phyloP scores from a whole-genome alignment of 1,139 yeast genomes.

The Komagataea norvegica region DNA sequence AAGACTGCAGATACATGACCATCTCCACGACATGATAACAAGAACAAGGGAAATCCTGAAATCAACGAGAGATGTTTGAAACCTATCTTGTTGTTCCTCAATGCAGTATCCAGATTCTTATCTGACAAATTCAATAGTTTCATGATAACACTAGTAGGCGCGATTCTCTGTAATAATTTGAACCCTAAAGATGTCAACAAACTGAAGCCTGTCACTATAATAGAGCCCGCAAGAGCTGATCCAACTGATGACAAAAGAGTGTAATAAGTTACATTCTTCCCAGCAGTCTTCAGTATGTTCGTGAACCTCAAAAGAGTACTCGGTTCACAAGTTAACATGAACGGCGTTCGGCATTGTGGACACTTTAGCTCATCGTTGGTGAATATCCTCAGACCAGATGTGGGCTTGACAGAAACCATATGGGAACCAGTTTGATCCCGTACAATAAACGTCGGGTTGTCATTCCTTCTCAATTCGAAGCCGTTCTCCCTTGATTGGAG shows the following conservation, averaged over 20 bases:
- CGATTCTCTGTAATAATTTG: conserved; percentile 19
- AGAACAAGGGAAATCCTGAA: conserved; percentile 28
- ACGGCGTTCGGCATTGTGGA: conserved; percentile 41
- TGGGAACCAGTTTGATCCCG: conserved; percentile 12
- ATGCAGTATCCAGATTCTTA: conserved; percentile 28
- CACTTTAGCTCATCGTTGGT: conserved; percentile 28
- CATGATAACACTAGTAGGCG: conserved; percentile 32
- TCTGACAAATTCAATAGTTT: conserved; percentile 32
- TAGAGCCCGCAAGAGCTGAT: conserved; percentile 26
- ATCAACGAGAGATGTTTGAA: conserved; percentile 24
- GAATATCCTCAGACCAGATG: conserved; percentile 13
- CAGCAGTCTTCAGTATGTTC: conserved; percentile 22
- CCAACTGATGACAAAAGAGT: conserved; percentile 25
- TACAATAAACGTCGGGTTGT: conserved; percentile 9
- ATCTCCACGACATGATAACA: conserved; percentile 16
- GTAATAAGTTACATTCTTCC: conserved; percentile 19
- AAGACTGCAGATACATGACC: not conserved
- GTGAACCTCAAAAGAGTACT: conserved; percentile 25
- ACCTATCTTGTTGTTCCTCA: conserved; percentile 27
- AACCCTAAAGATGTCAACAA: conserved; percentile 31
- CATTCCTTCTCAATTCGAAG: conserved; percentile 13
- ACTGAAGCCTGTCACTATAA: conserved; percentile 25
- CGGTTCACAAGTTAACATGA: conserved; percentile 29
- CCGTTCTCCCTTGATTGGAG: conserved; percentile 21
- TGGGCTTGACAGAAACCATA: conserved; percentile 11